Conservation (phyloP, 2,329 filamentous ascomycete genomes). For the Fusarium foetens region DNA sequence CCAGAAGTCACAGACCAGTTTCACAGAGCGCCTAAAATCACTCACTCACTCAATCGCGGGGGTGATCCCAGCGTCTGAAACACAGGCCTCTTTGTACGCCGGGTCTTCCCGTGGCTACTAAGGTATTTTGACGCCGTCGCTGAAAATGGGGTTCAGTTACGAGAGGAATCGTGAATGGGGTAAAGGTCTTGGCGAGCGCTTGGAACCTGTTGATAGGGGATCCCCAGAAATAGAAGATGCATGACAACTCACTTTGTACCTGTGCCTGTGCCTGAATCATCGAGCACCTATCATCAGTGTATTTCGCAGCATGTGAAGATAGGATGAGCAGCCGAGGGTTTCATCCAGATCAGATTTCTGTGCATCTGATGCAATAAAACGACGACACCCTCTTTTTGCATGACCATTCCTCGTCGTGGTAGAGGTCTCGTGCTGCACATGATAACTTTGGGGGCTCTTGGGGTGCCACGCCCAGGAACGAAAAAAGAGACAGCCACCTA, state of each 20-base stretch:
- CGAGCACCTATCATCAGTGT: neutral
- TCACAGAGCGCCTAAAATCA: slow-evolving; percentile 15
- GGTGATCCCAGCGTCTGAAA: slow-evolving; percentile 31
- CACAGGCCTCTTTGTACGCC: slow-evolving; percentile 7
- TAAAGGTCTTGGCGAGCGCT: slow-evolving; percentile 19
- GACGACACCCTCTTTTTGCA: slow-evolving; percentile 5
- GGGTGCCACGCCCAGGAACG: slow-evolving; percentile 31
- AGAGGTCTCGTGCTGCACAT: slow-evolving; percentile 25
- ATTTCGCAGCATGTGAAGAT: slow-evolving; percentile 23
- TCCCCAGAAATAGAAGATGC: neutral
- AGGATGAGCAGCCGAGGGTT: slow-evolving; percentile 10
- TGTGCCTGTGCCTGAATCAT: slow-evolving; percentile 12
- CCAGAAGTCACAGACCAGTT: slow-evolving; percentile 24
- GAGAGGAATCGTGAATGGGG: neutral
- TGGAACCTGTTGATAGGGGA: neutral
- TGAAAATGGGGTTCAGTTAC: neutral
- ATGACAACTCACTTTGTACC: slow-evolving; percentile 5
- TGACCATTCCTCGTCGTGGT: slow-evolving; percentile 18
- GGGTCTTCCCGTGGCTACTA: slow-evolving; percentile 21
- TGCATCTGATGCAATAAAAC: slow-evolving; percentile 4
- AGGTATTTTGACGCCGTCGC: neutral
- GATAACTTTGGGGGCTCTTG: slow-evolving; percentile 2
- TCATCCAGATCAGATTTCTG: slow-evolving; percentile 3
- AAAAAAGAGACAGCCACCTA: slow-evolving; percentile 12
- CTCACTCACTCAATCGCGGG: slow-evolving; percentile 9